Percentiles rank a stretch among this genome's conserved stretches.
These are phyloP conservation scores for Russula sp. DNA, from an alignment of 768 basidiomycete species.

Conservation along the genomic window DNA sequence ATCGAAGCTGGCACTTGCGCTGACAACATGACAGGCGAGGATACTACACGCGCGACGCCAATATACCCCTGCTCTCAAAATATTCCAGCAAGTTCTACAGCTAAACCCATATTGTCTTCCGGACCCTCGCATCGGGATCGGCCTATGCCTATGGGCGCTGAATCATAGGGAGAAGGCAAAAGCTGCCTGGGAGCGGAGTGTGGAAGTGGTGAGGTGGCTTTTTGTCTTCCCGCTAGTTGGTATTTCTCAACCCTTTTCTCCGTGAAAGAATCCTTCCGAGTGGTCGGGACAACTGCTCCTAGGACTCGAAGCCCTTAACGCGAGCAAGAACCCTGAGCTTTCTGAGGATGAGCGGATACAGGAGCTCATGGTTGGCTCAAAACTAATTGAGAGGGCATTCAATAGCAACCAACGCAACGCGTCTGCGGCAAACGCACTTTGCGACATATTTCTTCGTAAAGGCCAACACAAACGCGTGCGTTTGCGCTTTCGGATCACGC, in stretches of 20 bases:
- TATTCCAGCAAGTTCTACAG: slow-evolving; percentile 80
- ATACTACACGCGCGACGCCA: slow-evolving; percentile 77
- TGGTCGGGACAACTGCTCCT: slow-evolving; percentile 79
- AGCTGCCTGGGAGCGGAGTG: slow-evolving; percentile 84
- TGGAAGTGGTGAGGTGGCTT: slow-evolving; percentile 63
- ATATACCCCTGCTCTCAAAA: slow-evolving; percentile 70
- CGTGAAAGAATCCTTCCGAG: slow-evolving; percentile 61
- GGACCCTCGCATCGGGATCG: slow-evolving; percentile 94
- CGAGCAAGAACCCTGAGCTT: slow-evolving; percentile 65
- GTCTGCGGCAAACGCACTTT: slow-evolving; percentile 77
- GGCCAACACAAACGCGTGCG: slow-evolving; percentile 55
- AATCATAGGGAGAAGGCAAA: slow-evolving; percentile 78
- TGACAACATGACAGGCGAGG: slow-evolving; percentile 52
- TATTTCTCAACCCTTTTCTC: neutral
- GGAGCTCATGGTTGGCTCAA: slow-evolving; percentile 59
- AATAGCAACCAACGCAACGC: slow-evolving; percentile 72
- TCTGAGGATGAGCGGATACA: slow-evolving; percentile 57
- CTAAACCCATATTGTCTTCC: slow-evolving; percentile 76
- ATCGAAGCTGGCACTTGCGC: neutral
- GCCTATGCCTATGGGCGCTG: slow-evolving; percentile 88
- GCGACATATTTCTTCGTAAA: slow-evolving; percentile 71
- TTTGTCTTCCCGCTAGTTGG: neutral
- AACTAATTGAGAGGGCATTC: slow-evolving; percentile 72
- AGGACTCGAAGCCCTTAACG: slow-evolving; percentile 81
- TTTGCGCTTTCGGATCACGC: neutral